A percentile compares a stretch with the other conserved stretches of the same genome.
phyloP scores from a whole-genome alignment of 129 eudicot species.

The Daucus carota region DNA sequence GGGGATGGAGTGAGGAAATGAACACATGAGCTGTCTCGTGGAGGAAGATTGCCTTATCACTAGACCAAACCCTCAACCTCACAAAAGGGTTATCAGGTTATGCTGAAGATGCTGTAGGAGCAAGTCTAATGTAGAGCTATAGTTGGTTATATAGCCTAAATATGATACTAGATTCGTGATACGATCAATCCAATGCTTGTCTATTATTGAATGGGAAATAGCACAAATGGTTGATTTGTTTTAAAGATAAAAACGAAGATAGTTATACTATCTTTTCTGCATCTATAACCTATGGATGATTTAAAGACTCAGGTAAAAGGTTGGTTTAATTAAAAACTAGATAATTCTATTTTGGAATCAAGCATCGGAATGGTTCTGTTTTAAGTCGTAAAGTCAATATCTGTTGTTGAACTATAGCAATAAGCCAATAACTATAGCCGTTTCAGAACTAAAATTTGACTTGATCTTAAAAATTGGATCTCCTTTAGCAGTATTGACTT shows the following conservation, averaged over 20 bases:
- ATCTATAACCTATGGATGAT: background rate
- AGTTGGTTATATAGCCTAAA: background rate
- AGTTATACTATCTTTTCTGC: background rate
- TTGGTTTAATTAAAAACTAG: background rate
- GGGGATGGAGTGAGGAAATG: background rate
- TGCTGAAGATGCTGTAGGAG: background rate
- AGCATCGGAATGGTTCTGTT: background rate
- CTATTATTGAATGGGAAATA: background rate
- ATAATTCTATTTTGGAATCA: background rate
- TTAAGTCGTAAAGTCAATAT: background rate
- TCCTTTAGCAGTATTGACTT: slow-evolving; percentile 2
- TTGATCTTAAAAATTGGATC: background rate
- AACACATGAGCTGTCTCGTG: background rate
- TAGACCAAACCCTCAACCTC: background rate
- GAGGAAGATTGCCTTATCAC: background rate
- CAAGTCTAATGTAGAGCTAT: background rate
- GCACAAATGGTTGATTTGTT: background rate
- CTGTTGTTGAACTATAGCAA: background rate
- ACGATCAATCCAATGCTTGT: background rate
- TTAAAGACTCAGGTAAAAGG: background rate
- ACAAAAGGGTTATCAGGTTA: background rate
- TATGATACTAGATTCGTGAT: background rate
- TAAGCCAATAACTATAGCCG: background rate
- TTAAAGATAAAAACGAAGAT: background rate
- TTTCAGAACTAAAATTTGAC: background rate